phyloP scores from a whole-genome alignment of 2,329 filamentous ascomycete genomes.

The Ceratocystis destructans region DNA sequence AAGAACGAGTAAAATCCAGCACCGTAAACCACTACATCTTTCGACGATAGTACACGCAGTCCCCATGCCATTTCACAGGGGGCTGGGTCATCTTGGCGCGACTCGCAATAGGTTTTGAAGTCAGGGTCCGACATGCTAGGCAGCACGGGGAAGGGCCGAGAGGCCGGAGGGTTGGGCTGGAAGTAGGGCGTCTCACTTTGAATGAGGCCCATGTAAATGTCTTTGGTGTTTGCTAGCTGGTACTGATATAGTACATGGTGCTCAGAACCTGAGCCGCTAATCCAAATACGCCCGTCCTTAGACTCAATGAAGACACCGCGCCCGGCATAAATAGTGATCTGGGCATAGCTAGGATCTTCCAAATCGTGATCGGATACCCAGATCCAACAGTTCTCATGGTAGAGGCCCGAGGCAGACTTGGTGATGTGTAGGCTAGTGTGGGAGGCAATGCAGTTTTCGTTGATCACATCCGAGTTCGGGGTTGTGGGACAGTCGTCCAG shows the following conservation, averaged over 20 bases:
- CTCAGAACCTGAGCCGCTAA: conserved; percentile 52
- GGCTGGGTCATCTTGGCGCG: conserved; percentile 23
- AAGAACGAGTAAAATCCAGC: conserved; percentile 57
- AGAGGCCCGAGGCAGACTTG: conserved; percentile 27
- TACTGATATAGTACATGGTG: conserved; percentile 58
- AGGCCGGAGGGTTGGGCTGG: conserved; percentile 49
- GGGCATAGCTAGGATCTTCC: conserved; percentile 35
- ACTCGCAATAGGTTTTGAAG: conserved; percentile 37
- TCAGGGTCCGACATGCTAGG: conserved; percentile 35
- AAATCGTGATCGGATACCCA: conserved; percentile 42
- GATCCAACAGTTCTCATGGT: conserved; percentile 34
- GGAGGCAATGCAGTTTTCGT: conserved; percentile 29
- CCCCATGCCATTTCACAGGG: conserved; percentile 50
- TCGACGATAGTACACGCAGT: conserved; percentile 44
- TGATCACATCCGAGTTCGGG: conserved; percentile 23
- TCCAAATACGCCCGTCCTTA: conserved; percentile 34
- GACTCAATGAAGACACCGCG: conserved; percentile 37
- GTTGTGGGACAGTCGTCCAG: conserved; percentile 51
- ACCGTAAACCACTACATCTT: conserved; percentile 45
- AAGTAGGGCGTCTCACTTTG: conserved; percentile 62
- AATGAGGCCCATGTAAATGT: conserved; percentile 49
- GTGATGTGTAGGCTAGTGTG: conserved; percentile 34
- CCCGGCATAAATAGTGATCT: conserved; percentile 39
- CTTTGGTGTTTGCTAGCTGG: conserved; percentile 44
- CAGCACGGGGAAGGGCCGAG: conserved; percentile 40